Evolutionary conservation across 1,284 basidiomycete genomes (phyloP).

Genomic region (Cystobasidiaceae sp.): DNA sequence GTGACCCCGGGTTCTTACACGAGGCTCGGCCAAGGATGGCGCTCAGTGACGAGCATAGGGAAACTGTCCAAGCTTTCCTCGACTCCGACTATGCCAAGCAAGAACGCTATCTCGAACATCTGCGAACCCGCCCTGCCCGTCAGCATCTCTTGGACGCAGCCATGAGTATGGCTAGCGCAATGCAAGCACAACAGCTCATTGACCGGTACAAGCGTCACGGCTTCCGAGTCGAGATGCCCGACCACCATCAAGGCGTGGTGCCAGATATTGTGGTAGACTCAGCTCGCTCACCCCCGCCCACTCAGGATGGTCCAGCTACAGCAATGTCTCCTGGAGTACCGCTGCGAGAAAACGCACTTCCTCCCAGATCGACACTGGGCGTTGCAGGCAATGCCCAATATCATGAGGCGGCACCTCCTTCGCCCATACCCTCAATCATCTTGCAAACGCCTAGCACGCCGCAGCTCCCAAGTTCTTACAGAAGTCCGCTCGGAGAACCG

Average conservation of each 20-base stretch:
- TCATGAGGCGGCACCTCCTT: no score
- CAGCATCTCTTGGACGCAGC: conserved; percentile 1
- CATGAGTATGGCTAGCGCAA: background rate
- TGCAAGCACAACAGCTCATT: background rate
- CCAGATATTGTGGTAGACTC: conserved; percentile 15
- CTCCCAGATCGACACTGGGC: no score
- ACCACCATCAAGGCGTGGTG: background rate
- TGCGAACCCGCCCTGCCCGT: background rate
- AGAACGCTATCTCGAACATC: background rate
- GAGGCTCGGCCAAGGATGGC: background rate
- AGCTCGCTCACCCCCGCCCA: conserved; percentile 9
- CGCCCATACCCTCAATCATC: no score
- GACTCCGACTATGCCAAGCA: background rate
- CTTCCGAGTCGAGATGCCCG: background rate
- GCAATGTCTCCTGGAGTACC: background rate
- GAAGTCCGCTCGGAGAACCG: background rate
- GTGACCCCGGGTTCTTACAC: background rate
- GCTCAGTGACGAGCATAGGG: background rate
- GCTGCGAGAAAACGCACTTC: no score
- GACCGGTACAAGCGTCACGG: background rate
- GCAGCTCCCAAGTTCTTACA: background rate
- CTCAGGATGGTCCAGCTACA: background rate
- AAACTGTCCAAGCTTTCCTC: background rate
- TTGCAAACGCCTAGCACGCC: background rate
- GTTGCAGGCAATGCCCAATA: no score